Base-by-base conservation (phyloP, 805 yeast genomes). In the Saccharomycopsis oosterbeekiorum region DNA sequence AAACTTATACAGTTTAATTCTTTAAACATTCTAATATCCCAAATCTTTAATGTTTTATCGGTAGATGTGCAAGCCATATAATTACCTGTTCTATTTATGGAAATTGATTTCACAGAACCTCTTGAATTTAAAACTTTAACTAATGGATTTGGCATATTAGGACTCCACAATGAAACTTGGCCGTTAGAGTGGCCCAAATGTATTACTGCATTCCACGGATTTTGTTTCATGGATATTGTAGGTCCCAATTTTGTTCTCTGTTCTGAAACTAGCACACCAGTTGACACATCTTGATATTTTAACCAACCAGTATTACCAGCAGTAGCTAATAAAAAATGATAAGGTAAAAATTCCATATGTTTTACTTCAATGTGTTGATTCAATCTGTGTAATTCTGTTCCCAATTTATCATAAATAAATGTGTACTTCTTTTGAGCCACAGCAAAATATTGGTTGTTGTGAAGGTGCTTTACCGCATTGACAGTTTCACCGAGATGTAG, bases 391-490 rank as follows among this genome's bases (percentile, higher is more conserved):
- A 94, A 75, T 78, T 94, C 99, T 59, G 86, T 80, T 36, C 99
- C 99, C 64, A 85, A 83, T 66, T 86, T 85, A 73, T 94, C 97
- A 72, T 94, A 94, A 42, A 94, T 88, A 71, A 86, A 94, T 0
- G 94, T 88, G 73, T 93, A 89, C 72, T 90, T 92, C 74, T 91
- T 92, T 75, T 94, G 99, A 1, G 99, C 98, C 17, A 86, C 97
- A 0, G 99, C 99, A 75, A 89, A 91, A 73, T 78, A 91, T 73
- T 91, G 97, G 70, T 92, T 96, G 70, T 87, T 91, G 69, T 93
- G 97, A 64, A 94, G 77, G 74, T 88, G 91, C 69, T 91, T 88
- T 29, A 92, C 97, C 1, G 92, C 94, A 69, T 89, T 82, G 11
- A 92, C 89, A 0, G 97, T 90, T 74, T 94, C 99, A 68, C 87